Percentiles rank a stretch among this genome's conserved stretches.
Evolutionary conservation across 306 rosid genomes (phyloP).

Genomic region (Pyrus communis): DNA sequence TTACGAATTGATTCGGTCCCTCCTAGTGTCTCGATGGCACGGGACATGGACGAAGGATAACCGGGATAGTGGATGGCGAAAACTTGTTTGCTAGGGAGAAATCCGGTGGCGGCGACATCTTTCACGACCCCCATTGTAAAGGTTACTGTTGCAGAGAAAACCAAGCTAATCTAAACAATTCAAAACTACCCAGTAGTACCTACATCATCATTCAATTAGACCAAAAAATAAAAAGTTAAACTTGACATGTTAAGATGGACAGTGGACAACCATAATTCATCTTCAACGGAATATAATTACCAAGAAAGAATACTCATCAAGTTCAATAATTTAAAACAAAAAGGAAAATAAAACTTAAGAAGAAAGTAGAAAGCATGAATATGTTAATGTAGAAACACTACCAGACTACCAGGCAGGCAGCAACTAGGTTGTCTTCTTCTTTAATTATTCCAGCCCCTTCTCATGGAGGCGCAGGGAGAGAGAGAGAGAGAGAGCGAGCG

Average conservation of each 20-base stretch:
- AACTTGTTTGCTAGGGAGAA: conserved; percentile 38
- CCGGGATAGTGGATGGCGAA: conserved; percentile 71
- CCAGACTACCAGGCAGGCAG: neutral
- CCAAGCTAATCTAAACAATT: neutral
- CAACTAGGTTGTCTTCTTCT: neutral
- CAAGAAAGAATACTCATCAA: neutral
- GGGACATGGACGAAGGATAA: conserved; percentile 55
- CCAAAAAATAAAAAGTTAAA: too few species aligned
- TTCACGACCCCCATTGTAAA: conserved; percentile 48
- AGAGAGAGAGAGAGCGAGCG: neutral
- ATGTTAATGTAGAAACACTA: neutral
- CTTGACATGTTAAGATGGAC: neutral
- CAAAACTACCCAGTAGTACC: neutral
- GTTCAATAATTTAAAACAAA: neutral
- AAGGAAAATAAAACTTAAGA: too few species aligned
- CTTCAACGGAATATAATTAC: too few species aligned
- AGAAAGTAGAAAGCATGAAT: neutral
- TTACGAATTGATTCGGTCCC: conserved; percentile 56
- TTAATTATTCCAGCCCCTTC: neutral
- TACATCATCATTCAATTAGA: too few species aligned
- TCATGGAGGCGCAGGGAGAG: neutral
- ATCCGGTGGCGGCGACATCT: conserved; percentile 56
- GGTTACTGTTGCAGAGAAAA: neutral
- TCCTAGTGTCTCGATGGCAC: conserved; percentile 60
- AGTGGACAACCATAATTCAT: neutral